Base-by-base conservation (phyloP, 768 basidiomycete species). In the Tubosaeta sp. region DNA sequence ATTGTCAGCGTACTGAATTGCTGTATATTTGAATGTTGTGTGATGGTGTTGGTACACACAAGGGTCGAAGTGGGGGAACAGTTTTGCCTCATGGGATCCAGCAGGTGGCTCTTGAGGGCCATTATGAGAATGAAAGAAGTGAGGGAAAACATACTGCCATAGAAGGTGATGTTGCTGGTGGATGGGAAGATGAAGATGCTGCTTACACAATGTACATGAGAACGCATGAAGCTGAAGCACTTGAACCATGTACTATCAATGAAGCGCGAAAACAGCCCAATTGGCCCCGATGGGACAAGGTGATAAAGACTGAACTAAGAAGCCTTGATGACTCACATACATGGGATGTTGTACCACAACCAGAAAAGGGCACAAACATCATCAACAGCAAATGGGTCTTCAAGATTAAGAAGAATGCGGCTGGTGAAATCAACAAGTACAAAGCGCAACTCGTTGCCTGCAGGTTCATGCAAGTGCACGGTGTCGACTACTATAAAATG, bases 321-420 rank as follows among this genome's bases (percentile, higher is more conserved):
- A 13, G 27, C 2, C 47, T 53, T 6, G 26, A 38, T 2, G 16
- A 25, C 0, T 22, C 52, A 3, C 42, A 42, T 2, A 53, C 19
- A 0, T 48, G 52, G 52, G 25, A 39, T 1, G 16, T 52, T 7
- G 14, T 46, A 2, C 11, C 34, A 10, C 10, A 32, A 5, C 46
- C 41, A 37, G n/a, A 19, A 8, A 42, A 35, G 9, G 52, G 46
- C 6, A 29, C 10, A 1, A 53, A 53, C 19, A 3, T 53, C 0
- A n/a, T 54, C 4, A 19, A 34, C 16, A 16, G 38, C 17, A 50
- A 54, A 29, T 54, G 48, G 52, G 52, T 53, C 17, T 54, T 54
- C 32, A 39, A 46, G 5, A 44, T 46, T 2, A 54, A 50, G 11
- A 50, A 50, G 33, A 45, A 50, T 5, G 17, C 37, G 0, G 45